phyloP scores from a whole-genome alignment of 2,329 filamentous ascomycete genomes.

The Fusarium sororula region DNA sequence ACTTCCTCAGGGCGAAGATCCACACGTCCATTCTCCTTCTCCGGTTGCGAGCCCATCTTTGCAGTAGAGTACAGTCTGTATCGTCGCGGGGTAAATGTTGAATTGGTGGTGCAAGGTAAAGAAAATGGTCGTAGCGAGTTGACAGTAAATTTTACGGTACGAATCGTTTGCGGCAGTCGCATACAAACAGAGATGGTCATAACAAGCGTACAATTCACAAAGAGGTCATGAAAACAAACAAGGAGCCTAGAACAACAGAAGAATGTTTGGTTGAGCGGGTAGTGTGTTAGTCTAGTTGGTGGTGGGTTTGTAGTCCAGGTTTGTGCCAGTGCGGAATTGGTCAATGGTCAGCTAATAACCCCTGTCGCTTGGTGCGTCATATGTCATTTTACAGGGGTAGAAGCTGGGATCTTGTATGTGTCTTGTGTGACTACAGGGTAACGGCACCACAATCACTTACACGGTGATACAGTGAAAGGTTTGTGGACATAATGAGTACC shows the following conservation, averaged over 20 bases:
- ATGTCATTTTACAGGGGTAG: slow-evolving; percentile 21
- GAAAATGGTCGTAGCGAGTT: neutral
- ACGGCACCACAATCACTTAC: neutral
- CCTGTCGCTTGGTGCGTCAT: slow-evolving; percentile 4
- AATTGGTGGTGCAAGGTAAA: neutral
- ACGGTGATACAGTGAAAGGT: neutral
- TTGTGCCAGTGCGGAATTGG: slow-evolving; percentile 9
- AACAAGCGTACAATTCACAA: slow-evolving; percentile 7
- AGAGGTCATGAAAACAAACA: neutral
- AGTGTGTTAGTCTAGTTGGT: neutral
- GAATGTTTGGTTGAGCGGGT: slow-evolving; percentile 3
- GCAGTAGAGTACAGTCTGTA: neutral
- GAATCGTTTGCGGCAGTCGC: neutral
- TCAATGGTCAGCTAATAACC: slow-evolving; percentile 24
- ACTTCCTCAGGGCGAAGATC: slow-evolving; percentile 28
- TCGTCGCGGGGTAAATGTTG: slow-evolving; percentile 24
- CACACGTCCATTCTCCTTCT: slow-evolving; percentile 27
- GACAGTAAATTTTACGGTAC: neutral
- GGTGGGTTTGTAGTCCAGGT: neutral
- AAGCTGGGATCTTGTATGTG: neutral
- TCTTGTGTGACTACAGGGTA: slow-evolving; percentile 6
- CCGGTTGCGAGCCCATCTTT: slow-evolving; percentile 45
- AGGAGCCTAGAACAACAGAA: neutral
- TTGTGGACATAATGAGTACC: fast-evolving
- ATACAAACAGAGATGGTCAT: slow-evolving; percentile 4